These are phyloP conservation scores for Psilocybe cubensis DNA, from an alignment of 768 basidiomycete species.

Conservation along the genomic window DNA sequence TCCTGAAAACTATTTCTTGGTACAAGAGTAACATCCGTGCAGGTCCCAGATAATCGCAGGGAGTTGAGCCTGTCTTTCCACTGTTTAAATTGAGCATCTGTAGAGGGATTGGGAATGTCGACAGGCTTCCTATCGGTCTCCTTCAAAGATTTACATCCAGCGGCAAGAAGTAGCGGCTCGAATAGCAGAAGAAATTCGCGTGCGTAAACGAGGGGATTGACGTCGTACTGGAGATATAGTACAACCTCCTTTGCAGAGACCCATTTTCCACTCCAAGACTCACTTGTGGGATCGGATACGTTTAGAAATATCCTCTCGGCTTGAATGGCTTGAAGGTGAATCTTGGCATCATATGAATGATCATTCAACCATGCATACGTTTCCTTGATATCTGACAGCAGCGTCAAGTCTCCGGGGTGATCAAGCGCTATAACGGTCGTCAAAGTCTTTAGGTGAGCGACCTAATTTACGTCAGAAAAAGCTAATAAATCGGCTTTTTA, in stretches of 20 bases:
- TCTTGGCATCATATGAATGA: conserved; percentile 20
- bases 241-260: conserved; percentile 38
- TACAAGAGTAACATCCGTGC: conserved; percentile 40
- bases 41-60: conserved; percentile 31
- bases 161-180: conserved; percentile 32
- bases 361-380: conserved; percentile 28
- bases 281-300: conserved; percentile 37
- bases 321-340: conserved; percentile 22
- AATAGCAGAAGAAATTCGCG: conserved; percentile 34
- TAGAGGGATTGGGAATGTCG: not conserved
- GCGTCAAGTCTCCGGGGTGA: conserved; percentile 8
- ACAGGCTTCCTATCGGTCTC: not conserved
- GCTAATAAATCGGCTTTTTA: too few relatives aligned
- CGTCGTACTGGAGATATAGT: conserved; percentile 34
- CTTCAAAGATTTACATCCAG: conserved; percentile 25
- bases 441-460: conserved; percentile 17
- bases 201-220: conserved; percentile 26
- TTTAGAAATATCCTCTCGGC: conserved; percentile 45
- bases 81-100: not conserved
- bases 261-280: conserved; percentile 39
- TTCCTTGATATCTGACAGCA: conserved; percentile 21
- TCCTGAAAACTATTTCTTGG: not conserved
- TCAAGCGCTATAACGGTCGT: conserved; percentile 17
- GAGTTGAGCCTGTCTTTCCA: conserved; percentile 30
- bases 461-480: conserved; percentile 4